These are phyloP conservation scores for Candida frijolesensis DNA, from an alignment of 1,139 yeast genomes.

Conservation along the genomic window DNA sequence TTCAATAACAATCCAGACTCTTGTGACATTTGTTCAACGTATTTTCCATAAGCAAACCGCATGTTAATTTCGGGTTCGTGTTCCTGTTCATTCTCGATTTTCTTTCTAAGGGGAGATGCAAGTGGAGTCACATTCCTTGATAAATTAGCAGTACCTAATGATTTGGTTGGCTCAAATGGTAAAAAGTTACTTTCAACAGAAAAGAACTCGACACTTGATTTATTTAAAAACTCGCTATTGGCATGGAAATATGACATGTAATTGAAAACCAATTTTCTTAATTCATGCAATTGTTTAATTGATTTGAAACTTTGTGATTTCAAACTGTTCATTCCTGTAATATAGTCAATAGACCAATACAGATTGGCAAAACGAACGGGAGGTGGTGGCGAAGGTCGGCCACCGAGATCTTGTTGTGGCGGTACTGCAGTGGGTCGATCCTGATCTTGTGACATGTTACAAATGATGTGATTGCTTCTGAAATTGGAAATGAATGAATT, in stretches of 20 bases:
- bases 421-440: neutral
- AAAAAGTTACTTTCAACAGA: conserved; percentile 27
- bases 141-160: neutral
- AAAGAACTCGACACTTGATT: conserved; percentile 27
- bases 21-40: conserved; percentile 19
- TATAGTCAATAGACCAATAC: conserved; percentile 50
- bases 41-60: conserved; percentile 16
- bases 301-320: conserved; percentile 35
- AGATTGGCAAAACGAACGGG: conserved; percentile 31
- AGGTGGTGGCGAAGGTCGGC: too few relatives aligned
- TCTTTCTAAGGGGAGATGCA: neutral
- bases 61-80: conserved; percentile 15
- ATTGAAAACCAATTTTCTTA: conserved; percentile 40
- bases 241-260: conserved; percentile 41
- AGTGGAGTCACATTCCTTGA: conserved; percentile 3
- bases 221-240: conserved; percentile 37
- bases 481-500: too few relatives aligned
- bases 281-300: conserved; percentile 44
- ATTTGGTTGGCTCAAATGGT: conserved; percentile 4
- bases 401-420: neutral
- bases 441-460: neutral
- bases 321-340: conserved; percentile 37
- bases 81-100: neutral
- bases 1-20: conserved; percentile 30
- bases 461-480: neutral